A percentile compares a stretch with the other conserved stretches of the same genome.
phyloP scores from a whole-genome alignment of 352 stramenopile genomes.

The Poterioochromonas sp. region DNA sequence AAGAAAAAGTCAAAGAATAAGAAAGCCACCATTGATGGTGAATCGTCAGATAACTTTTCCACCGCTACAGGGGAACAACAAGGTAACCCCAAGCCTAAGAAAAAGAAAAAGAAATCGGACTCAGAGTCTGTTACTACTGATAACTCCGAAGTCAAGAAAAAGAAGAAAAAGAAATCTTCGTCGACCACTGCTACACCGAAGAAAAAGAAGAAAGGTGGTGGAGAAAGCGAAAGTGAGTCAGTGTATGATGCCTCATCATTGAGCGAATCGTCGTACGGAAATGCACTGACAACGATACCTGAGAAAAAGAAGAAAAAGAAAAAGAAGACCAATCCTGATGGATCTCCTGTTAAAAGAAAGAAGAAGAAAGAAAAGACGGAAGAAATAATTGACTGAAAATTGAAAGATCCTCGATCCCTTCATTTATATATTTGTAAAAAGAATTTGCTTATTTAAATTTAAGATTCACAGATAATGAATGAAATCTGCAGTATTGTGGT shows the following conservation, averaged over 20 bases:
- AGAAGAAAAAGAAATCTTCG: not conserved
- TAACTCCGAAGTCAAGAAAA: not conserved
- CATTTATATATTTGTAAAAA: no score
- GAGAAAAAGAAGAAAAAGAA: conserved; percentile 27
- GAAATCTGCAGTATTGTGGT: no score
- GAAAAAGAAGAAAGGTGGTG: no score
- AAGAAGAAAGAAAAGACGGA: not conserved
- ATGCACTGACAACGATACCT: not conserved
- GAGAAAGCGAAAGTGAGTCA: no score
- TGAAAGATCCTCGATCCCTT: no score
- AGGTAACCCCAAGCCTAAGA: not conserved
- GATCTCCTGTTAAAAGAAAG: not conserved
- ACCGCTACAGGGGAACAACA: not conserved
- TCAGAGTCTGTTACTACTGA: not conserved
- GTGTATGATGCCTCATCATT: no score
- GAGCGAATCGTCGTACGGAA: not conserved
- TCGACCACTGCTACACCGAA: not conserved
- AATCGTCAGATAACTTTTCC: not conserved
- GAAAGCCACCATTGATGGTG: not conserved
- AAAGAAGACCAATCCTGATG: not conserved
- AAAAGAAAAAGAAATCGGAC: not conserved
- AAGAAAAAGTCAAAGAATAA: conserved; percentile 12
- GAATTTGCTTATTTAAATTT: no score
- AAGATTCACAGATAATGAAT: no score
- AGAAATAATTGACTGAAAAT: not conserved